Conservation (phyloP, 108 stramenopile genomes). For the Mayamaea pseudoterrestris region DNA sequence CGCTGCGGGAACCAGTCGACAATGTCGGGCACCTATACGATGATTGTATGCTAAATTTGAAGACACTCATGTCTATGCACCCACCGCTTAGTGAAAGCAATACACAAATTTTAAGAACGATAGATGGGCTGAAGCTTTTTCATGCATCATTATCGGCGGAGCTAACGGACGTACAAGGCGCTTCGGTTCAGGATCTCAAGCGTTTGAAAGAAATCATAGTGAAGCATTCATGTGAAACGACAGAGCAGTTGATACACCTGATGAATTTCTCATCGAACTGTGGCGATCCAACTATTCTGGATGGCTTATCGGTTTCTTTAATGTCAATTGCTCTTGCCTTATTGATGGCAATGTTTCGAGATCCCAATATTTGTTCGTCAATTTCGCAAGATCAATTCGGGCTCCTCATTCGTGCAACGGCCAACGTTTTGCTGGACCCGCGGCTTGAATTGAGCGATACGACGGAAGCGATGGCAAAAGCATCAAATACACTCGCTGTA, state of each 20-base stretch:
- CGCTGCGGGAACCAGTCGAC: too few species aligned
- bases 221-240: conserved; percentile 12
- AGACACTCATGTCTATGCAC: too few species aligned
- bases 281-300: conserved; percentile 5
- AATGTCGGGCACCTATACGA: too few species aligned
- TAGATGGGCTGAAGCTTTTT: conserved; percentile 28
- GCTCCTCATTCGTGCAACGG: conserved; percentile 33
- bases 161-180: conserved; percentile 7
- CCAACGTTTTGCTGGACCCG: conserved; percentile 50
- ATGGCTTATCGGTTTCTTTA: conserved; percentile 44
- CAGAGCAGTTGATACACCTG: conserved; percentile 24
- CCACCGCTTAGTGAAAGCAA: conserved; percentile 22
- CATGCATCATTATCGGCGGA: conserved; percentile 34
- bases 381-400: conserved; percentile 40
- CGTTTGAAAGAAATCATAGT: conserved; percentile 16
- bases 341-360: conserved; percentile 46
- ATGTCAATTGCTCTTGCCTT: conserved; percentile 45
- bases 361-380: conserved; percentile 13
- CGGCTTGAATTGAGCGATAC: too few species aligned
- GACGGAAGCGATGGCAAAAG: too few species aligned
- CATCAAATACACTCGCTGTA: conserved; percentile 58
- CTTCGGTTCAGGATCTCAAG: conserved; percentile 5
- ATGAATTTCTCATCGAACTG: too few species aligned
- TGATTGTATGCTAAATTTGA: too few species aligned
- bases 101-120: conserved; percentile 14